phyloP scores from a whole-genome alignment of 257 asterid species.

The Nicotiana noctiflora region DNA sequence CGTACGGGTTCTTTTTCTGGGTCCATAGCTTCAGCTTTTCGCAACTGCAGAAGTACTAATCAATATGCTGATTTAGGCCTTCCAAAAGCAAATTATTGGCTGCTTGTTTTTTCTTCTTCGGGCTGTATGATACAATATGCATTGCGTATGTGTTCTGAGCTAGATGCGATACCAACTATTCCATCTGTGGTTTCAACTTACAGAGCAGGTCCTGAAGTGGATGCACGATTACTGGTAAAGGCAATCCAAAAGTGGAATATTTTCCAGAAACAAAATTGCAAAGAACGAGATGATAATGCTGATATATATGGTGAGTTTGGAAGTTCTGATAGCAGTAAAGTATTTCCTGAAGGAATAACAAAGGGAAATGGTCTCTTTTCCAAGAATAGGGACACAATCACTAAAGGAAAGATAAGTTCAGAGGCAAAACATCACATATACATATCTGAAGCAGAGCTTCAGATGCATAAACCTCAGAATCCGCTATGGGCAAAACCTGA shows the following conservation, averaged over 20 bases:
- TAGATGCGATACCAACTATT: constrained; percentile 26
- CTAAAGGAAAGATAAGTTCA: constrained; percentile 19
- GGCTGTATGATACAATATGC: constrained; percentile 66
- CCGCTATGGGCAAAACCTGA: constrained; percentile 68
- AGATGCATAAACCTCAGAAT: constrained; percentile 57
- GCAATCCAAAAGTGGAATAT: constrained; percentile 82
- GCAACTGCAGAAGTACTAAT: constrained; percentile 36
- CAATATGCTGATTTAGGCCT: constrained; percentile 26
- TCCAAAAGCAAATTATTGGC: constrained; percentile 36
- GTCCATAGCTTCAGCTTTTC: constrained; percentile 61
- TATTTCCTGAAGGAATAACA: constrained; percentile 54
- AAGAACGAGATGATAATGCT: constrained; percentile 42
- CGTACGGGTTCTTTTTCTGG: constrained; percentile 44
- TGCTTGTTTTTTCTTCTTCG: constrained; percentile 77
- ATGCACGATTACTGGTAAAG: constrained; percentile 48
- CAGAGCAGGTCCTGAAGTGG: constrained; percentile 36
- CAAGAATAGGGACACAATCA: constrained; percentile 17
- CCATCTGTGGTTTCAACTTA: constrained; percentile 24
- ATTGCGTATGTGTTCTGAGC: constrained; percentile 45
- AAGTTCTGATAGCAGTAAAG: constrained; percentile 48
- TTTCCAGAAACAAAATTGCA: constrained; percentile 53
- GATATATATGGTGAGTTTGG: constrained; percentile 63
- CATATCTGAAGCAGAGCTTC: constrained; percentile 83
- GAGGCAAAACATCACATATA: constrained; percentile 62
- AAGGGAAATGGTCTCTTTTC: constrained; percentile 23